These are phyloP conservation scores for Aspergillus quadricinctus DNA, from an alignment of 2,329 filamentous ascomycete species.

Conservation along the genomic window DNA sequence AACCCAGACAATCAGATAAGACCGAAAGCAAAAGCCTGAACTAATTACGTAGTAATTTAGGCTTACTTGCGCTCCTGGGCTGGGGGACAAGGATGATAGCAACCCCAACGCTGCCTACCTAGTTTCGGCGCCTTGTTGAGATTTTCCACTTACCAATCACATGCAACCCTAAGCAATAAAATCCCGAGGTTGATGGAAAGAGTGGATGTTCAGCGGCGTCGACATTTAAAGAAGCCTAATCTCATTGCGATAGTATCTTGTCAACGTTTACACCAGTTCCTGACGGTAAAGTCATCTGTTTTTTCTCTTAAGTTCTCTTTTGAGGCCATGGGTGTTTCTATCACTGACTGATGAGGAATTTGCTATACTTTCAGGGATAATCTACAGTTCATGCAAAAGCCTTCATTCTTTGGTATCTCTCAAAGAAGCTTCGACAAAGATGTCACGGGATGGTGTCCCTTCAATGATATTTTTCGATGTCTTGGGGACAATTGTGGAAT, in stretches of 20 bases:
- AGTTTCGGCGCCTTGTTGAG: too few species aligned
- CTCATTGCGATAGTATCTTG: background rate
- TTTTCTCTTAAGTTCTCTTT: background rate
- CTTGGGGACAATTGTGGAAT: slow-evolving; percentile 15
- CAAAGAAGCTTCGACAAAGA: slow-evolving; percentile 1
- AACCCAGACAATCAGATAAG: background rate
- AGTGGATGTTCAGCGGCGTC: too few species aligned
- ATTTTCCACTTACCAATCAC: too few species aligned
- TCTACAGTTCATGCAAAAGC: background rate
- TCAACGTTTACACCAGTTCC: background rate
- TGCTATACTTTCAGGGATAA: background rate
- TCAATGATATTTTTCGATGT: slow-evolving; percentile 15
- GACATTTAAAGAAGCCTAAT: background rate
- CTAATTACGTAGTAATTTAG: background rate
- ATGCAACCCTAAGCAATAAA: background rate
- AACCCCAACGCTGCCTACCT: too few species aligned
- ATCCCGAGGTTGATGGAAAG: background rate
- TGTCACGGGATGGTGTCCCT: slow-evolving; percentile 2
- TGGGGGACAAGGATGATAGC: too few species aligned
- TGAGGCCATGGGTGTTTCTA: background rate
- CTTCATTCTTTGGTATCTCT: background rate
- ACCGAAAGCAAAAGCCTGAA: background rate
- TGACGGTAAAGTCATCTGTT: background rate
- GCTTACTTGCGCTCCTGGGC: background rate
- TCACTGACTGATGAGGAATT: background rate